phyloP scores from a whole-genome alignment of 164 flowering plant species.

The Berberis vulgaris region DNA sequence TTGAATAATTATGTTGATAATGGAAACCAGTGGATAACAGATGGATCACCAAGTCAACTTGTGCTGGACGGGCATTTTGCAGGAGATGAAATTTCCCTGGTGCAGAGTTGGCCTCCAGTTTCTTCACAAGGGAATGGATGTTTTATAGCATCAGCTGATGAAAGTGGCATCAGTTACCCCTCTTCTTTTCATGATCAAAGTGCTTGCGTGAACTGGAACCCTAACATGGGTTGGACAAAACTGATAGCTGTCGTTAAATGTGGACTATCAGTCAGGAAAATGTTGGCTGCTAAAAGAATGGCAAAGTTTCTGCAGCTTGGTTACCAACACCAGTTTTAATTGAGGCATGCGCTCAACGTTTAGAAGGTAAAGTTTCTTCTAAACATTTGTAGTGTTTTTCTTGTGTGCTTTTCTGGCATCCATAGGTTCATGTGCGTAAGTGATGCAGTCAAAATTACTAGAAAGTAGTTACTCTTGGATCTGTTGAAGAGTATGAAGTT shows the following conservation, averaged over 20 bases:
- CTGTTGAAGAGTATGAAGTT: too few species aligned
- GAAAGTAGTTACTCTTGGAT: too few species aligned
- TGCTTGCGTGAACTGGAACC: conserved; percentile 14
- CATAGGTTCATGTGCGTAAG: background rate
- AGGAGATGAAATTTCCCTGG: conserved; percentile 11
- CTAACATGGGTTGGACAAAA: conserved; percentile 43
- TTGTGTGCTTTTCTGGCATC: conserved; percentile 1
- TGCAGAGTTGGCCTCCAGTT: conserved; percentile 17
- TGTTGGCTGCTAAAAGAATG: conserved; percentile 32
- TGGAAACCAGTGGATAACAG: conserved; percentile 18
- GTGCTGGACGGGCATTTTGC: conserved; percentile 9
- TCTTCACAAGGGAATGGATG: conserved; percentile 15
- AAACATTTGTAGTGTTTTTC: conserved; percentile 4
- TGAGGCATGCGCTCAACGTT: background rate
- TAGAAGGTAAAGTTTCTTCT: conserved; percentile 5
- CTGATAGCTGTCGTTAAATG: conserved; percentile 39
- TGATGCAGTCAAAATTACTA: too few species aligned
- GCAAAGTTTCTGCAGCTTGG: conserved; percentile 6
- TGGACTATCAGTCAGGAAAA: conserved; percentile 23
- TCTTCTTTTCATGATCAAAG: conserved; percentile 14
- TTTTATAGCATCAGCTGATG: conserved; percentile 13
- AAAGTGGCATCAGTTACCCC: conserved; percentile 6
- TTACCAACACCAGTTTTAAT: background rate
- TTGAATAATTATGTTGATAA: conserved; percentile 4
- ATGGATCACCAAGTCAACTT: conserved; percentile 9